Evolutionary conservation across 2,329 filamentous ascomycete species (phyloP), one percentile per base, ranked within the genome.

Genomic region (Aureobasidium musti): DNA sequence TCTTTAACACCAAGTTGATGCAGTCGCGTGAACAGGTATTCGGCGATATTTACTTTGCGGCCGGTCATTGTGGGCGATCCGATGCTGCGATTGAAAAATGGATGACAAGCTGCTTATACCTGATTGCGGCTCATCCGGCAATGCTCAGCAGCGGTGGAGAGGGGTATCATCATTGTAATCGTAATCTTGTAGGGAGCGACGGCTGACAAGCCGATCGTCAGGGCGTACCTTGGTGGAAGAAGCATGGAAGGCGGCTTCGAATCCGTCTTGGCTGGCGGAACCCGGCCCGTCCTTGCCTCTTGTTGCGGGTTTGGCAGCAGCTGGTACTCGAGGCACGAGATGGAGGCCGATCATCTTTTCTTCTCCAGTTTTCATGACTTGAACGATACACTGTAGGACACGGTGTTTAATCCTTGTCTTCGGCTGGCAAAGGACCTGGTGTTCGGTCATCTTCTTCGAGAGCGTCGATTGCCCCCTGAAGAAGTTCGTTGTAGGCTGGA

Each of bases 1-100:
- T 79, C 78, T n/a, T 75, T 73, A 39, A 81, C 75, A 33, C 80
- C 80, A 21, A 82, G 75, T 67, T 82, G 74, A 26, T 75, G 71
- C 1, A 82, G 76, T 33, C 80, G 74, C 4, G 71, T 70, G 69
- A 79, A 77, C n/a, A 80, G 71, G 60, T 79, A 79, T 4, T 75
- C 70, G 50, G 66, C 54, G 33, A 66, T 30, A 23, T 53, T 66
- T 53, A 59, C 50, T 30, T 54, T 65, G 11, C 28, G 37, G 45
- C 23, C 21, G 26, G 21, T 54, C 61, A 64, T 65, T 7, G n/a
- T 47, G n/a, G n/a, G n/a, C n/a, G n/a, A n/a, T n/a, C n/a, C n/a
- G n/a, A n/a, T n/a, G n/a, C n/a, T n/a, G n/a, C 21, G 5, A 6
- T 33, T 11, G 45, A 33, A 3, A n/a, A 1, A 1, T 7, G 45